Conservation (phyloP, 2,329 filamentous ascomycete species). For the Pseudomassariella vexata region DNA sequence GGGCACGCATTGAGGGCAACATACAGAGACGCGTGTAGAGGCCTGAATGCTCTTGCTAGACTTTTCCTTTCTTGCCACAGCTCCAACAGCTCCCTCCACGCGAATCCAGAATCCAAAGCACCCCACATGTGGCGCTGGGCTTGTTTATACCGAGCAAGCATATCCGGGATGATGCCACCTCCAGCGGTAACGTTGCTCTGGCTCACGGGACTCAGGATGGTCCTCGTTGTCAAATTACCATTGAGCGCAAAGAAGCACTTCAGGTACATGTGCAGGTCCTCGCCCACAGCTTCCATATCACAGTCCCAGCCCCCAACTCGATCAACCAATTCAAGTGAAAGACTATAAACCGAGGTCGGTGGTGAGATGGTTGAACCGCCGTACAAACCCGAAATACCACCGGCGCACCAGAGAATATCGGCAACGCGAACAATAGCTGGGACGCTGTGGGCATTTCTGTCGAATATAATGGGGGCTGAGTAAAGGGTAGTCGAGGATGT, state of each 20-base stretch:
- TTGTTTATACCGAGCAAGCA: slow-evolving; percentile 63
- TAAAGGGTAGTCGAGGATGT: slow-evolving; percentile 60
- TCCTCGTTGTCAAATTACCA: slow-evolving; percentile 58
- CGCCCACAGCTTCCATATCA: slow-evolving; percentile 65
- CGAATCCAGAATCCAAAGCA: slow-evolving; percentile 63
- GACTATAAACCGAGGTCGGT: slow-evolving; percentile 68
- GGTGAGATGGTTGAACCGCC: slow-evolving; percentile 57
- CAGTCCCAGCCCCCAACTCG: slow-evolving; percentile 68
- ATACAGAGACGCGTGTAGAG: slow-evolving; percentile 44
- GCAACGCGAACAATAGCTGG: slow-evolving; percentile 64
- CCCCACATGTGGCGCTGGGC: slow-evolving; percentile 73
- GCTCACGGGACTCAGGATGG: slow-evolving; percentile 63
- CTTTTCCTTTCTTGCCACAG: slow-evolving; percentile 53
- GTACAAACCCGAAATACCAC: slow-evolving; percentile 65
- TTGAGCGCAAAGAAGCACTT: slow-evolving; percentile 75
- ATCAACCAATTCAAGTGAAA: slow-evolving; percentile 62
- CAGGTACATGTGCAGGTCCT: slow-evolving; percentile 73
- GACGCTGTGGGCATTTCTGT: slow-evolving; percentile 64
- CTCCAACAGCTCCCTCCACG: slow-evolving; percentile 49
- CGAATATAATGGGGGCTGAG: slow-evolving; percentile 65
- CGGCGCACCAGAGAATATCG: slow-evolving; percentile 66
- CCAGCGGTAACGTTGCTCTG: slow-evolving; percentile 65
- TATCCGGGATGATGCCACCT: slow-evolving; percentile 48
- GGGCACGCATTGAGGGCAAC: slow-evolving; percentile 38
- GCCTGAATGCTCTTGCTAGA: slow-evolving; percentile 47